Evolutionary conservation across 2,329 filamentous ascomycete species (phyloP).

Genomic region (Penicillium sp.): DNA sequence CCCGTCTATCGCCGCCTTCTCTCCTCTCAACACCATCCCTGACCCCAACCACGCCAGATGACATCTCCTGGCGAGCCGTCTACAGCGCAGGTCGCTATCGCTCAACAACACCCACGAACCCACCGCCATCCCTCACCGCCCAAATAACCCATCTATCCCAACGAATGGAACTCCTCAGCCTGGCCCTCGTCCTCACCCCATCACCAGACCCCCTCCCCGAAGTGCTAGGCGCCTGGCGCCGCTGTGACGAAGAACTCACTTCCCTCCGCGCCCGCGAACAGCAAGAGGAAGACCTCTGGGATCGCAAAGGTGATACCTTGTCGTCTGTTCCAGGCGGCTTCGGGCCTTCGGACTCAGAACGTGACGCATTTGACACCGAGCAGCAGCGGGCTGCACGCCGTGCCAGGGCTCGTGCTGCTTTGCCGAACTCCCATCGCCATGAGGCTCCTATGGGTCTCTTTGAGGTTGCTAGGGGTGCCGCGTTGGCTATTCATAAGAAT

Average conservation of each 20-base stretch:
- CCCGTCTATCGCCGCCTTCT: slow-evolving; percentile 51
- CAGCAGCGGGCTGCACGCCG: slow-evolving; percentile 39
- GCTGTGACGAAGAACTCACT: slow-evolving; percentile 63
- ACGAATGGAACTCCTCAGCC: slow-evolving; percentile 65
- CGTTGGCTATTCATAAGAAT: slow-evolving; percentile 50
- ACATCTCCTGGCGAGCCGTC: slow-evolving; percentile 66
- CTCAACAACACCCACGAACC: slow-evolving; percentile 30
- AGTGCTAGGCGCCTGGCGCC: slow-evolving; percentile 63
- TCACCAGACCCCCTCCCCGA: slow-evolving; percentile 58
- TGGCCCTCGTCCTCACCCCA: slow-evolving; percentile 63
- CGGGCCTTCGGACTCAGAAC: slow-evolving; percentile 45
- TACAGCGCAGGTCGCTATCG: slow-evolving; percentile 63
- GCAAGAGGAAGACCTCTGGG: slow-evolving; percentile 60
- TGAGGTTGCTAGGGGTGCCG: slow-evolving; percentile 54
- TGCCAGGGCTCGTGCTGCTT: slow-evolving; percentile 30
- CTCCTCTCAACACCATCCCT: slow-evolving; percentile 32
- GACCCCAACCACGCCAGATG: slow-evolving; percentile 46
- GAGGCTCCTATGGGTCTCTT: slow-evolving; percentile 56
- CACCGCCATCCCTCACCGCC: slow-evolving; percentile 35
- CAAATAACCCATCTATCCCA: slow-evolving; percentile 61
- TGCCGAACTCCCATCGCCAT: slow-evolving; percentile 32
- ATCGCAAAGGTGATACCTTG: slow-evolving; percentile 54
- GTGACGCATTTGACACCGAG: slow-evolving; percentile 48
- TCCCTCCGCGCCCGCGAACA: slow-evolving; percentile 56
- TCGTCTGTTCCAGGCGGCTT: slow-evolving; percentile 47